Percentiles rank a stretch among this genome's conserved stretches.
Conservation (phyloP, 164 flowering plant species). For the Liriodendron chinense region DNA sequence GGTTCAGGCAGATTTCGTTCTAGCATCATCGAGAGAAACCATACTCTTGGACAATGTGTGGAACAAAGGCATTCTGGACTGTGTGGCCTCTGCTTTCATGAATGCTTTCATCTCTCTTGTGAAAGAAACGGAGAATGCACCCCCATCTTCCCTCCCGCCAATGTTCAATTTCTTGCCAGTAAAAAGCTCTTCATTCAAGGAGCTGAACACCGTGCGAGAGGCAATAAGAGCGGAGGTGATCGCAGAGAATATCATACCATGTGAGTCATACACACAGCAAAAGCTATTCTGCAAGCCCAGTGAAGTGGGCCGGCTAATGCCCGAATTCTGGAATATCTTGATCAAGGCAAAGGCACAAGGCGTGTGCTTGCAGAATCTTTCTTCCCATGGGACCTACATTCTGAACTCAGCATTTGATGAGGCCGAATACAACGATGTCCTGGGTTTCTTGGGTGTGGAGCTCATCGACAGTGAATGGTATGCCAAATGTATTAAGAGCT, state of each 20-base stretch:
- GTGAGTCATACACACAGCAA: conserved; percentile 17
- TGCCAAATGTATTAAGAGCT: conserved; percentile 10
- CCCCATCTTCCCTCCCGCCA: conserved; percentile 7
- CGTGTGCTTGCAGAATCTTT: conserved; percentile 24
- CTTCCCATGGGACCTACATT: conserved; percentile 20
- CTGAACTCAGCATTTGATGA: conserved; percentile 12
- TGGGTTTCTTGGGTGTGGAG: conserved; percentile 18
- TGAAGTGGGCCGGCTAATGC: conserved; percentile 23
- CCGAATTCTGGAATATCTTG: conserved; percentile 28
- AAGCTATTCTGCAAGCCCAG: conserved; percentile 21
- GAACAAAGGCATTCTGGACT: conserved; percentile 39
- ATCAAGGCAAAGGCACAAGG: conserved; percentile 26
- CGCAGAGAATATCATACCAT: conserved; percentile 21
- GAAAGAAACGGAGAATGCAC: conserved; percentile 13
- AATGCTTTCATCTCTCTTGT: conserved; percentile 25
- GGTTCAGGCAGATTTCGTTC: conserved; percentile 57
- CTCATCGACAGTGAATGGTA: conserved; percentile 11
- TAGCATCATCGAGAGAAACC: conserved; percentile 55
- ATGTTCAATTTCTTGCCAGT: conserved; percentile 24
- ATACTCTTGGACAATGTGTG: conserved; percentile 48
- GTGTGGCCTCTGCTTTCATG: conserved; percentile 26
- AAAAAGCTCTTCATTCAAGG: conserved; percentile 9
- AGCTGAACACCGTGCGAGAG: conserved; percentile 19
- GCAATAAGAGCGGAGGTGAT: conserved; percentile 14
- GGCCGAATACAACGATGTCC: conserved; percentile 4